These are phyloP conservation scores for Zymoseptoria passerinii DNA, from an alignment of 2,329 filamentous ascomycete genomes.

Conservation along the genomic window DNA sequence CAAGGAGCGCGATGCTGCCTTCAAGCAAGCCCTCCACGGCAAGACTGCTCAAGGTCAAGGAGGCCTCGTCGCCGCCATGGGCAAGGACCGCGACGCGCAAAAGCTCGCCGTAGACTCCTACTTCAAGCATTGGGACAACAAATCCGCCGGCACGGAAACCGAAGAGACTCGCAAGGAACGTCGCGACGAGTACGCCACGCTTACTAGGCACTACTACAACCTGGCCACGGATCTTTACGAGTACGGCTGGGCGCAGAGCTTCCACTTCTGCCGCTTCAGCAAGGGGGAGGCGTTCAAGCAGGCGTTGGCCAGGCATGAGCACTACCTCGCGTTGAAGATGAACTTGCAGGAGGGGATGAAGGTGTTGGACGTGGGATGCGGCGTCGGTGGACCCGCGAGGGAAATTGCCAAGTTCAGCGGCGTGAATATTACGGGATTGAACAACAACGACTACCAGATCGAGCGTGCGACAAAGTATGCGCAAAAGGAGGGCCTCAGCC, in stretches of 20 bases:
- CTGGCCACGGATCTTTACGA: conserved; percentile 43
- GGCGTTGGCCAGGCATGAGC: conserved; percentile 92
- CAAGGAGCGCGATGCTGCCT: conserved; percentile 49
- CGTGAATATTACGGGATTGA: conserved; percentile 79
- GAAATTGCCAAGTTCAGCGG: conserved; percentile 96
- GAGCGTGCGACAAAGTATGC: conserved; percentile 84
- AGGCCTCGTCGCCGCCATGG: conserved; percentile 74
- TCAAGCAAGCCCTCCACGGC: conserved; percentile 76
- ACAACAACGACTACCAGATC: conserved; percentile 99
- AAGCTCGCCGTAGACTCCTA: conserved; percentile 81
- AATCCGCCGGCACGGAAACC: conserved; percentile 70
- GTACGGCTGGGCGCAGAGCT: conserved; percentile 91
- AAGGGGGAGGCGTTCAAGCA: conserved; percentile 79
- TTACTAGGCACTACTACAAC: conserved; percentile 71
- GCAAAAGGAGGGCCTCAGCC: conserved; percentile 65
- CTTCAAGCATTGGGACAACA: conserved; percentile 95
- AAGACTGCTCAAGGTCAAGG: conserved; percentile 68
- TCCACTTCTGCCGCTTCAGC: conserved; percentile 96
- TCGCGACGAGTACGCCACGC: conserved; percentile 77
- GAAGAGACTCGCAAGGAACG: conserved; percentile 68
- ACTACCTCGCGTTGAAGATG: conserved; percentile 89
- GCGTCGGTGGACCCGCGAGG: conserved; percentile 87
- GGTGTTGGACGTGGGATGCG: conserved; percentile 92
- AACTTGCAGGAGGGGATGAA: conserved; percentile 77
- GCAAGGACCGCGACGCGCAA: conserved; percentile 71